Evolutionary conservation across 208 protist genomes (phyloP).

Genomic region (Tritrichomonas musculus): DNA sequence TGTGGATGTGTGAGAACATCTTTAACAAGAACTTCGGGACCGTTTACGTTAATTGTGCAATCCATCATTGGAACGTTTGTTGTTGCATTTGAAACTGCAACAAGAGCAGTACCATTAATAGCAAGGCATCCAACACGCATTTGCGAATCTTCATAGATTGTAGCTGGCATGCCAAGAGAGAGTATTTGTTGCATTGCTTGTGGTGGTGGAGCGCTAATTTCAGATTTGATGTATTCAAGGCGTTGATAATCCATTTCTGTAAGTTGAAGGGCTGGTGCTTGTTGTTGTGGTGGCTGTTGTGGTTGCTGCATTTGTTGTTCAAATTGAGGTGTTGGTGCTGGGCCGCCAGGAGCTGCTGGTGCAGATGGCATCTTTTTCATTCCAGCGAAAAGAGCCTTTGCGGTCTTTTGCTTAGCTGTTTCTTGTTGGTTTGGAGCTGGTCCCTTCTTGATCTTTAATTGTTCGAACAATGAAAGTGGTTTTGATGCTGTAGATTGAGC

Average conservation of each 20-base stretch:
- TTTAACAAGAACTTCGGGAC: not conserved
- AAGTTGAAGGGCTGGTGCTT: not conserved
- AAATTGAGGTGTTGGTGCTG: not conserved
- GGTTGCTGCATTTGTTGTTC: not conserved
- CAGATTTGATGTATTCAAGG: not conserved
- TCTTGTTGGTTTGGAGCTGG: not conserved
- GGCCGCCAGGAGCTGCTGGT: not conserved
- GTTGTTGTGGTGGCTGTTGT: not conserved
- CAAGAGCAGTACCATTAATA: not conserved
- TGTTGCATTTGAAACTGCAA: not conserved
- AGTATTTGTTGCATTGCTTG: not conserved
- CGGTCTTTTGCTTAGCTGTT: not conserved
- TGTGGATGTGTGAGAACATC: not conserved
- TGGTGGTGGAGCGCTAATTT: not conserved
- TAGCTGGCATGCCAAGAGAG: too few relatives aligned
- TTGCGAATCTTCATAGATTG: not conserved
- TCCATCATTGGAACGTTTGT: not conserved
- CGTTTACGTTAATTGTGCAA: not conserved
- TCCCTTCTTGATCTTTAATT: not conserved
- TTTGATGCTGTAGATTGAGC: not conserved
- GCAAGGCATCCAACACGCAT: not conserved
- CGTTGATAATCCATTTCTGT: not conserved
- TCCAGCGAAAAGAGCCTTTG: not conserved
- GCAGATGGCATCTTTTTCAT: not conserved
- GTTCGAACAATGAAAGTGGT: not conserved